Conservation (phyloP, 2,329 filamentous ascomycete genomes). For the Ambrosiella beaveri region DNA sequence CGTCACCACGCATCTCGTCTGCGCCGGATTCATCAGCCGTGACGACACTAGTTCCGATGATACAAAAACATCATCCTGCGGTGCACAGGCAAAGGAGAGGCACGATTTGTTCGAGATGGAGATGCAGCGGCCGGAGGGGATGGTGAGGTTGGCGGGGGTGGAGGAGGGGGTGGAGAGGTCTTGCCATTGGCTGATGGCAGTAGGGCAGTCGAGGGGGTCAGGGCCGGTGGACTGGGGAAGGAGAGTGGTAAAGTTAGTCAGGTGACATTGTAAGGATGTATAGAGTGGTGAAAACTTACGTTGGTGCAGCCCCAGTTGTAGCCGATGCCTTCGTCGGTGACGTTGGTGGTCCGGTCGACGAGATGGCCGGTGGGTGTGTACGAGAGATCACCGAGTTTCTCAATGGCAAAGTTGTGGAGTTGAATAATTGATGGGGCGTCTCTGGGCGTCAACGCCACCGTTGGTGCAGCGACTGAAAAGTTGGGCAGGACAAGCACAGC, state of each 20-base stretch:
- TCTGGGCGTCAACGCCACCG: background rate
- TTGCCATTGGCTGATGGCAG: constrained; percentile 9
- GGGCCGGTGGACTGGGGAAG: constrained; percentile 7
- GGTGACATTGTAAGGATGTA: background rate
- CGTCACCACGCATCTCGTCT: constrained; percentile 6
- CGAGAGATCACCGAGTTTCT: background rate
- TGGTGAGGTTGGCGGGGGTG: background rate
- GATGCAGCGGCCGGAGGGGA: constrained; percentile 8
- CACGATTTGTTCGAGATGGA: constrained; percentile 8
- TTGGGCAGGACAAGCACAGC: background rate
- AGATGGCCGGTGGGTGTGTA: background rate
- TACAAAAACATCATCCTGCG: constrained; percentile 4
- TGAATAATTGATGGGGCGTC: background rate
- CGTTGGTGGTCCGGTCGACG: background rate
- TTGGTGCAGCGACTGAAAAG: background rate
- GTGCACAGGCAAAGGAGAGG: constrained; percentile 12
- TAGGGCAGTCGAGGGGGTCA: constrained; percentile 10
- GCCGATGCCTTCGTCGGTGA: constrained; percentile 3
- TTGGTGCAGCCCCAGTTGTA: constrained; percentile 12
- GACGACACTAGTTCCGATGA: constrained; percentile 6
- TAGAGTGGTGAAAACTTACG: background rate
- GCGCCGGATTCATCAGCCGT: constrained; percentile 11
- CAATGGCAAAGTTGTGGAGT: constrained; percentile 1
- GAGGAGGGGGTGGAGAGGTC: background rate
- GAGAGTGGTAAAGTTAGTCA: background rate